These are phyloP conservation scores for Testicularia cyperi DNA, from an alignment of 1,284 basidiomycete genomes.

Conservation along the genomic window DNA sequence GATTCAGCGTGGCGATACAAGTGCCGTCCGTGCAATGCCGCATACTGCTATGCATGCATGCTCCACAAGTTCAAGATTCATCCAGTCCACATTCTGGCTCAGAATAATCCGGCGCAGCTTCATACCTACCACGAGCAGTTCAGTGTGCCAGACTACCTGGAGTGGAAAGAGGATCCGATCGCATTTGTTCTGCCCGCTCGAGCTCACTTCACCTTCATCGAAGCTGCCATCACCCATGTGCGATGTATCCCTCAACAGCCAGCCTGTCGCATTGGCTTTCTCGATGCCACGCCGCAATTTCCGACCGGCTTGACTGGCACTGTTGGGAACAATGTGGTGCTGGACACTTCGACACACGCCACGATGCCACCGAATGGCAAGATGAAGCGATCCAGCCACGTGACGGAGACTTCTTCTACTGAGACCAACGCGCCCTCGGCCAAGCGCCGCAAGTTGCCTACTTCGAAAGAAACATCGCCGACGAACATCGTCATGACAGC, in stretches of 20 bases:
- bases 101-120: constrained; percentile 12
- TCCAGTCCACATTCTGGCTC: constrained; percentile 30
- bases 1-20: constrained; percentile 18
- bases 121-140: constrained; percentile 18
- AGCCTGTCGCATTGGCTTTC: constrained; percentile 25
- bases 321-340: constrained; percentile 3
- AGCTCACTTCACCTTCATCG: constrained; percentile 29
- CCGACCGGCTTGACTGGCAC: constrained; percentile 22
- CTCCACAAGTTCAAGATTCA: constrained; percentile 27
- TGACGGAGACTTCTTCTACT: too few relatives aligned
- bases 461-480: too few relatives aligned
- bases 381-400: background rate
- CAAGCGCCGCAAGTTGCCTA: too few relatives aligned
- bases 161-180: constrained; percentile 29
- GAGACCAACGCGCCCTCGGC: too few relatives aligned
- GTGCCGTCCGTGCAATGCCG: constrained; percentile 27
- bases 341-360: constrained; percentile 1
- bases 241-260: constrained; percentile 11
- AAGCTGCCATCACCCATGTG: constrained; percentile 23
- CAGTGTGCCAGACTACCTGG: constrained; percentile 30
- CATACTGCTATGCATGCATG: constrained; percentile 33
- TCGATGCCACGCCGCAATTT: constrained; percentile 15
- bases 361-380: background rate
- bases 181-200: constrained; percentile 13
- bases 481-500: too few relatives aligned